Percentiles rank a stretch among this genome's conserved stretches.
phyloP scores from a whole-genome alignment of 2,329 filamentous ascomycete genomes.

The Sporothrix euskadiensis region DNA sequence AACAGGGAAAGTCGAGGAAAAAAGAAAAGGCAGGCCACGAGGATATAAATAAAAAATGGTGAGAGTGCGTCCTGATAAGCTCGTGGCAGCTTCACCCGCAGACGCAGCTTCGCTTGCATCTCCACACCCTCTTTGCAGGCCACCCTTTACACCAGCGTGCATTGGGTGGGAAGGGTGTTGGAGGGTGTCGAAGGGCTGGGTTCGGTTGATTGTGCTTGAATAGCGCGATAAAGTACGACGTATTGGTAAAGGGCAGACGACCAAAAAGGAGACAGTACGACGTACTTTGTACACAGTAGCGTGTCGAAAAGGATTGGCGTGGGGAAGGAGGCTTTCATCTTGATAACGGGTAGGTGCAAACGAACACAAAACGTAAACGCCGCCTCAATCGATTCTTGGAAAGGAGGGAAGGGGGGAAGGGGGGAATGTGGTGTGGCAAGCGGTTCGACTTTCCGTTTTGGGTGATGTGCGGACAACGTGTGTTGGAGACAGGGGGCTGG shows the following conservation, averaged over 20 bases:
- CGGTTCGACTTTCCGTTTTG: conserved; percentile 16
- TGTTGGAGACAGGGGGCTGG: not conserved
- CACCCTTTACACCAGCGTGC: conserved; percentile 3
- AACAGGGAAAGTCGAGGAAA: not conserved
- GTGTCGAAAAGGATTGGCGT: not conserved
- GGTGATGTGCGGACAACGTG: not conserved
- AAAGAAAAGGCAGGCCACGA: not conserved
- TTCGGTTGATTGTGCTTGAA: not conserved
- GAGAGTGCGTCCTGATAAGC: conserved; percentile 15
- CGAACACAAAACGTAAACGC: not conserved
- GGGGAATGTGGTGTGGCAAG: not conserved
- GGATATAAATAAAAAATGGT: not conserved
- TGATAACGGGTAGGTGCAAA: not conserved
- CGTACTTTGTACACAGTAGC: too few relatives aligned
- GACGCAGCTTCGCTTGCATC: not conserved
- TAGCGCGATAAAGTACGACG: not conserved
- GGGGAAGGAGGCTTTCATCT: not conserved
- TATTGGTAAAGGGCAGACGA: not conserved
- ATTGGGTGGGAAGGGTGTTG: not conserved
- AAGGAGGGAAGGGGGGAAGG: not conserved
- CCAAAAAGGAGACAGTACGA: not conserved
- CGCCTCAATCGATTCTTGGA: not conserved
- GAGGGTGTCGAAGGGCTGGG: not conserved
- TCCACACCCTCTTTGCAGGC: conserved; percentile 4
- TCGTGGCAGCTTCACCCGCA: not conserved